phyloP scores from a whole-genome alignment of 2,329 filamentous ascomycete genomes.

The Huntiella bhutanensis region DNA sequence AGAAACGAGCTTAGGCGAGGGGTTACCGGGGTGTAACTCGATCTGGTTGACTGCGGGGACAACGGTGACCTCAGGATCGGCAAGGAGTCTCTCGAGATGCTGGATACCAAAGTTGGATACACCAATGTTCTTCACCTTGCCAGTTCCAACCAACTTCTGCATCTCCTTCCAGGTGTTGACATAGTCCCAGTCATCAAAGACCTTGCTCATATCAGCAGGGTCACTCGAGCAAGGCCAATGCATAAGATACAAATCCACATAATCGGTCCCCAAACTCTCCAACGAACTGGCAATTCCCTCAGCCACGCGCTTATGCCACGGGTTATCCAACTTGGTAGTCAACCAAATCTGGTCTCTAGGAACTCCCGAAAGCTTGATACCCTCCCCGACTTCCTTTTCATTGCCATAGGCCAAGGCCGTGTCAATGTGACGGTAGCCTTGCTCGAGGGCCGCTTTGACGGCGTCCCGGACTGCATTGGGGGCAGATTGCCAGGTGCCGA shows the following conservation, averaged over 20 bases:
- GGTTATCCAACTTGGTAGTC: constrained; percentile 70
- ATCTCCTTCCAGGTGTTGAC: constrained; percentile 59
- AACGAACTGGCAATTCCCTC: constrained; percentile 42
- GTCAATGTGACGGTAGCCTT: constrained; percentile 59
- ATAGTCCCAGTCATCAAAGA: constrained; percentile 62
- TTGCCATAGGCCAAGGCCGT: constrained; percentile 64
- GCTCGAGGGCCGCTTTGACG: constrained; percentile 47
- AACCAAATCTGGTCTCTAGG: constrained; percentile 49
- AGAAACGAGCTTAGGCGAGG: constrained; percentile 58
- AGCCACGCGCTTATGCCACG: constrained; percentile 51
- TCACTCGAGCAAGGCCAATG: constrained; percentile 52
- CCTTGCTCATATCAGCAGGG: constrained; percentile 43
- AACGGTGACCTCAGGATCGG: constrained; percentile 37
- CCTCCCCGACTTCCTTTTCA: constrained; percentile 47
- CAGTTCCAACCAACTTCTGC: constrained; percentile 47
- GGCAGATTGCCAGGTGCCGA: constrained; percentile 63
- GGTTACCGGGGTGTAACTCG: constrained; percentile 64
- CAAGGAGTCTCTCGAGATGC: constrained; percentile 61
- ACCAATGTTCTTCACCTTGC: constrained; percentile 63
- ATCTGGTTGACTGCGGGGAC: constrained; percentile 61
- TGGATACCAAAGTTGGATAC: constrained; percentile 73
- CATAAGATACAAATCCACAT: constrained; percentile 53
- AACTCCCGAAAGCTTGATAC: constrained; percentile 44
- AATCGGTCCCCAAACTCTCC: constrained; percentile 40
- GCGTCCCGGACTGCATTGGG: constrained; percentile 51